Evolutionary conservation across 306 rosid genomes (phyloP).

Genomic region (Ochetophila trinervis): DNA sequence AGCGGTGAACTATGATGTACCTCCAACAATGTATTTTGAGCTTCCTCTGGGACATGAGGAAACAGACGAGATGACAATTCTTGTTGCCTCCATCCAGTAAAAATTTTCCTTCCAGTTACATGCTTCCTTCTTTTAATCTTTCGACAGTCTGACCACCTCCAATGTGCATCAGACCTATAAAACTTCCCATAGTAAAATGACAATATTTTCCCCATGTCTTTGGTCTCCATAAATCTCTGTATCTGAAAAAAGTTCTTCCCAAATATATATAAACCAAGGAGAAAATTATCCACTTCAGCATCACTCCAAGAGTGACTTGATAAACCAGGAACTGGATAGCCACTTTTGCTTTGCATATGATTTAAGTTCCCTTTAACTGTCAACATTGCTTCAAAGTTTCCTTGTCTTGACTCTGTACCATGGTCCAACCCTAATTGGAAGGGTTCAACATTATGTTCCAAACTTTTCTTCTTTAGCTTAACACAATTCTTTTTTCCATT

Average conservation of each 20-base stretch:
- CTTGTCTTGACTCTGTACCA: slow-evolving; percentile 18
- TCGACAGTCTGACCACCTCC: slow-evolving; percentile 62
- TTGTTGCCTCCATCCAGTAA: slow-evolving; percentile 62
- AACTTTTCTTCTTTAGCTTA: slow-evolving; percentile 25
- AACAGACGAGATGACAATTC: slow-evolving; percentile 63
- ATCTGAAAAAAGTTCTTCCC: slow-evolving; percentile 66
- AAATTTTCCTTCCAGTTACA: slow-evolving; percentile 49
- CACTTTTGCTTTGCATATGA: slow-evolving; percentile 21
- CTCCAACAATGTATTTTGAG: slow-evolving; percentile 47
- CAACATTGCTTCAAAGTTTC: slow-evolving; percentile 18
- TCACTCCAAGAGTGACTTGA: slow-evolving; percentile 51
- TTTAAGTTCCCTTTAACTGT: slow-evolving; percentile 17
- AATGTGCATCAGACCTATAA: slow-evolving; percentile 52
- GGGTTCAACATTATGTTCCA: slow-evolving; percentile 15
- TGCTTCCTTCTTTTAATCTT: slow-evolving; percentile 56
- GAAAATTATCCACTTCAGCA: slow-evolving; percentile 53
- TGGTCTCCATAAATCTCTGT: slow-evolving; percentile 52
- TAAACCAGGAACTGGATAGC: slow-evolving; percentile 36
- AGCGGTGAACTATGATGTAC: slow-evolving; percentile 35
- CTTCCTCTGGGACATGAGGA: slow-evolving; percentile 50
- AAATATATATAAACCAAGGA: slow-evolving; percentile 70
- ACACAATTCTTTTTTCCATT: slow-evolving; percentile 25
- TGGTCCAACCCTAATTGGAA: slow-evolving; percentile 16
- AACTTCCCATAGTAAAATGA: slow-evolving; percentile 76
- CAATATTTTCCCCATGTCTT: slow-evolving; percentile 54